Conservation (phyloP, 805 yeast genomes). For the Metahyphopichia silvanorum region DNA sequence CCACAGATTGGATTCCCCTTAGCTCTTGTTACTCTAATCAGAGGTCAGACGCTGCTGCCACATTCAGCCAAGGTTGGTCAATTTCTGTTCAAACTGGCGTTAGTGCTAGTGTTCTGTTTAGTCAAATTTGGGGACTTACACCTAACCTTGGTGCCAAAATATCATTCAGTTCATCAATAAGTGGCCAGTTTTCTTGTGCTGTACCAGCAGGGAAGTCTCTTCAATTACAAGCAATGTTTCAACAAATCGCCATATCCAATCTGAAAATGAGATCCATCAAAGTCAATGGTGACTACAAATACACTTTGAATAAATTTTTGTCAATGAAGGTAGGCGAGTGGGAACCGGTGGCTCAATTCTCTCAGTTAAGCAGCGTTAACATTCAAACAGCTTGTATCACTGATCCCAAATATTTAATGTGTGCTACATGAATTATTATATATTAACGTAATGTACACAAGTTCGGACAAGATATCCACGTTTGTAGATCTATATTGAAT, state of each 20-base stretch:
- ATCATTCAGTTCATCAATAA: conserved; percentile 1
- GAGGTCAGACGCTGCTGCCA: conserved; percentile 5
- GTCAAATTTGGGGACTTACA: conserved; percentile 6
- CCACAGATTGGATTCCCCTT: conserved; percentile 8
- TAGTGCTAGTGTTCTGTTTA: conserved; percentile 6
- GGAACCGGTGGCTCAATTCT: conserved; percentile 6
- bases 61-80: conserved; percentile 10
- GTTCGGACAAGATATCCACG: too few species aligned
- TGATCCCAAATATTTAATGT: conserved; percentile 3
- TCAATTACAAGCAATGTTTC: conserved; percentile 8
- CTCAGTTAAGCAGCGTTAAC: conserved; percentile 4
- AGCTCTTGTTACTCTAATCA: conserved; percentile 8
- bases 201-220: conserved; percentile 8
- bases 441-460: too few species aligned
- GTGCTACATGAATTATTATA: background rate
- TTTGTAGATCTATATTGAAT: too few species aligned
- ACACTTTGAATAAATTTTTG: conserved; percentile 2
- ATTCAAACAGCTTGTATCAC: conserved; percentile 14
- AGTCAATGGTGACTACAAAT: conserved; percentile 4
- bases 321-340: conserved; percentile 10
- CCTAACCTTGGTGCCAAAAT: conserved; percentile 6
- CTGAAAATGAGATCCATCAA: conserved; percentile 6
- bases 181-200: conserved; percentile 10
- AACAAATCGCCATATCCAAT: conserved; percentile 5
- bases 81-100: conserved; percentile 1